Evolutionary conservation across 2,329 filamentous ascomycete genomes (phyloP).

Genomic region (Aspergillus awamori): DNA sequence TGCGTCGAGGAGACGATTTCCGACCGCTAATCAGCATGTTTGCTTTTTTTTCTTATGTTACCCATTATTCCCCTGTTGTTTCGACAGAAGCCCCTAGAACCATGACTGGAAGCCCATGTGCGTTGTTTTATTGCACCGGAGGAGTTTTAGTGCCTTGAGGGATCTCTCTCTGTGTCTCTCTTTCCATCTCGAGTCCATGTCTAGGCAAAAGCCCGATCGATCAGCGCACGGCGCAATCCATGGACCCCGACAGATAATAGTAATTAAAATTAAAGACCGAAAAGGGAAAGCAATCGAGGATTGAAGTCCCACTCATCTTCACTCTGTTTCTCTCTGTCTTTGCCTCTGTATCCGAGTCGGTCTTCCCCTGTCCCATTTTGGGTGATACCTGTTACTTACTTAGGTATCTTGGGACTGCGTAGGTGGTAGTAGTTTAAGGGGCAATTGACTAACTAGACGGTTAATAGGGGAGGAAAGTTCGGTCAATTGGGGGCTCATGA

Average conservation of each 20-base stretch:
- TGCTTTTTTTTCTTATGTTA: not conserved
- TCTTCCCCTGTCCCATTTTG: not conserved
- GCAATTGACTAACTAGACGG: not conserved
- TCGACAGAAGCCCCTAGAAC: not conserved
- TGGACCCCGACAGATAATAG: not conserved
- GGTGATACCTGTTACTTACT: not conserved
- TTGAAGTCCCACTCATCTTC: not conserved
- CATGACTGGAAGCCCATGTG: not conserved
- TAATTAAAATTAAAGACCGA: not conserved
- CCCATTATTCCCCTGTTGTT: not conserved
- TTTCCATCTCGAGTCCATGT: not conserved
- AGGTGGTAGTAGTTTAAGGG: not conserved
- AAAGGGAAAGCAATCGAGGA: not conserved
- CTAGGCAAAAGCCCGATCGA: not conserved
- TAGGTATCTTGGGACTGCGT: not conserved
- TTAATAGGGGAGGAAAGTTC: not conserved
- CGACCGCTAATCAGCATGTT: not conserved
- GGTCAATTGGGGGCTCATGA: not conserved
- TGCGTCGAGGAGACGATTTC: not conserved
- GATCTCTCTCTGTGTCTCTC: not conserved
- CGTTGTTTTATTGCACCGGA: not conserved
- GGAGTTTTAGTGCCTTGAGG: too few species aligned
- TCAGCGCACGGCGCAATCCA: not conserved
- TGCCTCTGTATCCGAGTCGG: too few species aligned
- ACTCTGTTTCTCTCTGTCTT: too few species aligned